Percentiles rank a stretch among this genome's conserved stretches.
These are phyloP conservation scores for Saposhnikovia divaricata DNA, from an alignment of 129 eudicot species.

Conservation along the genomic window DNA sequence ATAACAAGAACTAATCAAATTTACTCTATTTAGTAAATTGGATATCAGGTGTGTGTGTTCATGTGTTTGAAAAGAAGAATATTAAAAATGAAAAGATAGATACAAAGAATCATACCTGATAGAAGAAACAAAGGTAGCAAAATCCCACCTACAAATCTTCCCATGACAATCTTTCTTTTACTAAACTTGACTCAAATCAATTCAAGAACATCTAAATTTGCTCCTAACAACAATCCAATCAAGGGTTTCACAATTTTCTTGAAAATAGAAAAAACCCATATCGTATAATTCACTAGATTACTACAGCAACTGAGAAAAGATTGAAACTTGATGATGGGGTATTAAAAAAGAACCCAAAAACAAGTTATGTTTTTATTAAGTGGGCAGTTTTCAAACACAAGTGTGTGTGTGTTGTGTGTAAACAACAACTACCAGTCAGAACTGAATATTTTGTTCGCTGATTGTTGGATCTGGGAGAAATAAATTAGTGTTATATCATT, in stretches of 20 bases:
- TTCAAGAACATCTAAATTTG: slow-evolving; percentile 18
- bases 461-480: slow-evolving; percentile 1
- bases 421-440: not conserved
- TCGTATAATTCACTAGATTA: not conserved
- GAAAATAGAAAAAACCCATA: slow-evolving; percentile 15
- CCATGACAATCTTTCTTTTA: slow-evolving; percentile 36
- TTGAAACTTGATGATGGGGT: not conserved
- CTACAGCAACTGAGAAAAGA: not conserved
- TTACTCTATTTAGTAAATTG: too few species aligned
- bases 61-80: not conserved
- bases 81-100: not conserved
- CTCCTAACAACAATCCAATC: not conserved
- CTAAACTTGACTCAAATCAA: slow-evolving; percentile 21
- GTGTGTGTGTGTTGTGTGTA: not conserved
- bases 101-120: slow-evolving; percentile 37
- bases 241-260: slow-evolving; percentile 9
- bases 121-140: slow-evolving; percentile 72
- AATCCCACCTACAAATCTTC: slow-evolving; percentile 56
- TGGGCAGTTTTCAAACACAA: slow-evolving; percentile 1
- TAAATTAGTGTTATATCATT: not conserved
- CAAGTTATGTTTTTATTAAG: not conserved
- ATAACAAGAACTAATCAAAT: not conserved
- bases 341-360: not conserved
- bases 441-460: not conserved
- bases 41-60: not conserved